Evolutionary conservation across 306 rosid genomes (phyloP).

Genomic region (Morella rubra): DNA sequence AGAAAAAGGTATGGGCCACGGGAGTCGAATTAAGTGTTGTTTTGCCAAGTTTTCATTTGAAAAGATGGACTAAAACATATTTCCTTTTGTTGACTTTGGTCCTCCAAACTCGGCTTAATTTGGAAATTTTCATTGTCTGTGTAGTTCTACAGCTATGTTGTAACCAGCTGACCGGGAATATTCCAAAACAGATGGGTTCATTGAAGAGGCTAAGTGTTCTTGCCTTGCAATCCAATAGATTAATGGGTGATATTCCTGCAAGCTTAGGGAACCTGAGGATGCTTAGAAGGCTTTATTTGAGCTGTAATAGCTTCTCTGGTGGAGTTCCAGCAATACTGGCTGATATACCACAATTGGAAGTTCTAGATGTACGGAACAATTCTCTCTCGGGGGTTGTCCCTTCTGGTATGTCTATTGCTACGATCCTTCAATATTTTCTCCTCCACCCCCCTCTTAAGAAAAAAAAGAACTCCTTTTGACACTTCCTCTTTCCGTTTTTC

Average conservation of each 20-base stretch:
- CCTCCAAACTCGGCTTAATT: not conserved
- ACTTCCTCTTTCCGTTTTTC: too few species aligned
- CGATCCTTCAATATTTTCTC: not conserved
- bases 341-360: constrained; percentile 39
- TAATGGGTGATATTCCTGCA: constrained; percentile 64
- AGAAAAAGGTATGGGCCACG: not conserved
- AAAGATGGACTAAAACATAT: not conserved
- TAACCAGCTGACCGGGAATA: constrained; percentile 68
- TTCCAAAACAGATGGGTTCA: constrained; percentile 64
- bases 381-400: constrained; percentile 72
- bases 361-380: constrained; percentile 66
- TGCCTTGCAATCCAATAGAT: constrained; percentile 70
- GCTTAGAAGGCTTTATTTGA: constrained; percentile 68
- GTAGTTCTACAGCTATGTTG: constrained; percentile 76
- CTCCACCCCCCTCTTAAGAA: not conserved
- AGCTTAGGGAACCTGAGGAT: constrained; percentile 54
- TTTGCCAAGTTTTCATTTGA: not conserved
- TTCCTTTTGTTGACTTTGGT: not conserved
- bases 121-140: not conserved
- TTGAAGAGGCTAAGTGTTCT: constrained; percentile 64
- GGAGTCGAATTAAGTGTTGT: not conserved
- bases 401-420: constrained; percentile 49
- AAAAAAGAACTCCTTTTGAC: too few species aligned
- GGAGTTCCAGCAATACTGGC: constrained; percentile 57
- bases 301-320: constrained; percentile 74